Conservation (phyloP, 176 grass and related monocot species). For the Bolboschoenus planiculmis region DNA sequence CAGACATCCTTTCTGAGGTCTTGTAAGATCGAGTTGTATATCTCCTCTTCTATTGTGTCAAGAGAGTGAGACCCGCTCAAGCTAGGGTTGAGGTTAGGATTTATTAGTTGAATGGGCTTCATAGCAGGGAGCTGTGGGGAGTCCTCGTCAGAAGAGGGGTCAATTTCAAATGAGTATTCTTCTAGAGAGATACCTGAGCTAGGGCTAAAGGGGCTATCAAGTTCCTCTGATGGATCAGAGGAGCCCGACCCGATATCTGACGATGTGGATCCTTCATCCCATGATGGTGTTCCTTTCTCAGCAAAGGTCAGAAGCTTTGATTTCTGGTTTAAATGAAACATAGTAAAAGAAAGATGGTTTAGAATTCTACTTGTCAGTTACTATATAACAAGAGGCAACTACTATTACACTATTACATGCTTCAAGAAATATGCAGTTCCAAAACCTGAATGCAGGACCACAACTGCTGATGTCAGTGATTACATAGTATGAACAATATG, state of each 20-base stretch:
- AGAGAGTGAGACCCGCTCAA: background rate
- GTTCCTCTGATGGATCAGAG: slow-evolving; percentile 20
- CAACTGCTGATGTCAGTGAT: background rate
- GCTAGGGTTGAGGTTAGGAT: background rate
- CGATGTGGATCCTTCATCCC: slow-evolving; percentile 39
- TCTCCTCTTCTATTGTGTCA: slow-evolving; percentile 19
- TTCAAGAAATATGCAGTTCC: slow-evolving; percentile 11
- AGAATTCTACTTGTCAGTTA: slow-evolving; percentile 7
- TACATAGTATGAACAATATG: background rate
- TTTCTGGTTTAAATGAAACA: slow-evolving; percentile 60
- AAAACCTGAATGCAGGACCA: background rate
- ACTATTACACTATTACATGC: no score
- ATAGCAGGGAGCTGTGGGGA: background rate
- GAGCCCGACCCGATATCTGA: slow-evolving; percentile 10
- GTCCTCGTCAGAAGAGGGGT: slow-evolving; percentile 21
- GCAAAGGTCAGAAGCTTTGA: slow-evolving; percentile 84
- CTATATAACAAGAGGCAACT: background rate
- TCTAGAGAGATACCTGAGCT: slow-evolving; percentile 16
- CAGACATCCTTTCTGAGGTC: slow-evolving; percentile 11
- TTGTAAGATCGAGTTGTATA: slow-evolving; percentile 14
- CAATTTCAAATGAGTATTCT: slow-evolving; percentile 22
- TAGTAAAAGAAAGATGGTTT: background rate
- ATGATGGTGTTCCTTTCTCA: slow-evolving; percentile 79
- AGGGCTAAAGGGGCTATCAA: slow-evolving; percentile 20
- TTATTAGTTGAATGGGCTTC: slow-evolving; percentile 7